Evolutionary conservation across 2,329 filamentous ascomycete species (phyloP).

Genomic region (Alternaria ventricosa): DNA sequence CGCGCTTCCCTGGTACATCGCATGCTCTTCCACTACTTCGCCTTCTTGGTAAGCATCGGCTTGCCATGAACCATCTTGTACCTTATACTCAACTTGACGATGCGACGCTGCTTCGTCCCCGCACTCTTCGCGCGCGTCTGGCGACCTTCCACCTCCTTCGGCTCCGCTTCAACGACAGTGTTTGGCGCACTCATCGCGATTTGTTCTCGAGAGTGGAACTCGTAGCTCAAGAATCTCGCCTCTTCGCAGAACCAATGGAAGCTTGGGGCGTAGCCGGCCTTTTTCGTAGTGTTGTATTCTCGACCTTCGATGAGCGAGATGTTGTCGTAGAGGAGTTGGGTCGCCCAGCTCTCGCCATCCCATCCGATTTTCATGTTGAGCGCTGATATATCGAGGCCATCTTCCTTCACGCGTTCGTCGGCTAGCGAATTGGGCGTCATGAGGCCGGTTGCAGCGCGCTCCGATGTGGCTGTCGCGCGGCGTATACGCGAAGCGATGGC

Average conservation of each 20-base stretch:
- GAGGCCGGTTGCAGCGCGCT: background rate
- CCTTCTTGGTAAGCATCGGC: background rate
- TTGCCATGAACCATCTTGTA: background rate
- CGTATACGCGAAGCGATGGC: slow-evolving; percentile 8
- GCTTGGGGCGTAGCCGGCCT: slow-evolving; percentile 5
- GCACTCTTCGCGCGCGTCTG: background rate
- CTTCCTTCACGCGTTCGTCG: background rate
- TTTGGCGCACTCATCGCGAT: background rate
- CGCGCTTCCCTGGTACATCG: background rate
- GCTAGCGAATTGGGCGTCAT: background rate
- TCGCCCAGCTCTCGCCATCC: slow-evolving; percentile 9
- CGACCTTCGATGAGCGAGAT: slow-evolving; percentile 14
- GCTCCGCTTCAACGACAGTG: background rate
- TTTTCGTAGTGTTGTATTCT: background rate
- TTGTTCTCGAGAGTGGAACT: slow-evolving; percentile 14
- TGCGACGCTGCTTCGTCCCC: background rate
- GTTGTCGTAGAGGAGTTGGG: slow-evolving; percentile 2
- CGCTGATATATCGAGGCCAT: background rate
- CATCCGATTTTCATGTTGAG: slow-evolving; percentile 10
- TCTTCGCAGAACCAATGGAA: slow-evolving; percentile 22
- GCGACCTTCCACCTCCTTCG: background rate
- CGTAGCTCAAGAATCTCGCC: slow-evolving; percentile 7
- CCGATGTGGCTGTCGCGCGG: background rate
- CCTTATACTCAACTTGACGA: slow-evolving; percentile 17
- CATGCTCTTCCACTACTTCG: background rate